phyloP scores from a whole-genome alignment of 495 filamentous ascomycete species.

The Trichocladium antarcticum region DNA sequence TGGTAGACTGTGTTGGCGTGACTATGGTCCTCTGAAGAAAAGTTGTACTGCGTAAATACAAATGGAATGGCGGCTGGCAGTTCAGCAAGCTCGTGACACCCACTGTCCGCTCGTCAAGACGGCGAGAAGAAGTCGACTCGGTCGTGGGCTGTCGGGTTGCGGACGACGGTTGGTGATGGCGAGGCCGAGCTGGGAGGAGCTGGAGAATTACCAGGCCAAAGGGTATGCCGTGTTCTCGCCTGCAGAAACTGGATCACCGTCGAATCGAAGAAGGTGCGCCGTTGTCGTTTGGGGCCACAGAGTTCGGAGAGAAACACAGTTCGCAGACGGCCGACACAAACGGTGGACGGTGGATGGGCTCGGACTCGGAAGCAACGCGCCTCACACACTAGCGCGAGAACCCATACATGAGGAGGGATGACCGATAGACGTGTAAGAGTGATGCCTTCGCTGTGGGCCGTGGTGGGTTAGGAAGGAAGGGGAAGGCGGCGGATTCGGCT shows the following conservation, averaged over 20 bases:
- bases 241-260: too few relatives aligned
- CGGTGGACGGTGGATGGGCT: too few relatives aligned
- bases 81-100: too few relatives aligned
- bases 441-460: slow-evolving; percentile 10
- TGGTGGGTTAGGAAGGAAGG: neutral
- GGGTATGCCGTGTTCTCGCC: too few relatives aligned
- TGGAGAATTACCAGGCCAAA: too few relatives aligned
- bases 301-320: neutral
- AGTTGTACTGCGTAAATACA: neutral
- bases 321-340: slow-evolving; percentile 9
- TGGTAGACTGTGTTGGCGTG: slow-evolving; percentile 13
- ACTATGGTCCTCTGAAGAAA: neutral
- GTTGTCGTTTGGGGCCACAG: neutral
- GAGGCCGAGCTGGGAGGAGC: too few relatives aligned
- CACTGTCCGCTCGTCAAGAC: too few relatives aligned
- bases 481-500: neutral
- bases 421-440: neutral
- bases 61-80: neutral
- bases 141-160: too few relatives aligned
- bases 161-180: too few relatives aligned
- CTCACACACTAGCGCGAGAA: slow-evolving; percentile 10
- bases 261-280: neutral
- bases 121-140: too few relatives aligned
- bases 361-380: slow-evolving; percentile 12
- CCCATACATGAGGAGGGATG: slow-evolving; percentile 14